These are phyloP conservation scores for Chrysanthemum lavandulifolium DNA, from an alignment of 129 eudicot species.

Conservation along the genomic window DNA sequence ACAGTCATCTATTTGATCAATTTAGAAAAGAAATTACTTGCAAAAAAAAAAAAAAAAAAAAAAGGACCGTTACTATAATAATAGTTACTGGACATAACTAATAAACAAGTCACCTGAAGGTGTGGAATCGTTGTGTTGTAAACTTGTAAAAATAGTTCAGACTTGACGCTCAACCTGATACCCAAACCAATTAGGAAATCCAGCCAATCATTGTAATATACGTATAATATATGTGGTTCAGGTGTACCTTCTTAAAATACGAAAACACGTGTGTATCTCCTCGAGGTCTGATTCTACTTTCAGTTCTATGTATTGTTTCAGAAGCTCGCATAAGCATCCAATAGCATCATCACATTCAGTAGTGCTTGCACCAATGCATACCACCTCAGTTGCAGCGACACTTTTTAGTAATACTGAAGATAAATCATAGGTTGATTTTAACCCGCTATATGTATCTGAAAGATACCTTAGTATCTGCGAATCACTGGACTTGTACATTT, in stretches of 20 bases:
- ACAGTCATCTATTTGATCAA: constrained; percentile 47
- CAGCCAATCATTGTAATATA: background rate
- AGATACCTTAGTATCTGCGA: constrained; percentile 39
- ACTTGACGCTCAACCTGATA: constrained; percentile 65
- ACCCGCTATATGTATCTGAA: constrained; percentile 43
- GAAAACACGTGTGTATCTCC: constrained; percentile 65
- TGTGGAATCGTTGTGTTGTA: constrained; percentile 53
- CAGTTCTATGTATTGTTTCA: constrained; percentile 63
- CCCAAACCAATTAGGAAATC: background rate
- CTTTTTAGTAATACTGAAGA: constrained; percentile 57
- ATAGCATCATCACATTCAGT: constrained; percentile 41
- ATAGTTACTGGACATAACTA: background rate
- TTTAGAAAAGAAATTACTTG: background rate
- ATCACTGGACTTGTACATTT: constrained; percentile 47
- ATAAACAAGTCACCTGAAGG: constrained; percentile 57
- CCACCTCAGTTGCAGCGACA: constrained; percentile 32
- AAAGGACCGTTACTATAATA: background rate
- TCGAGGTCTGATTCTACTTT: constrained; percentile 75
- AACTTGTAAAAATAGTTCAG: constrained; percentile 47
- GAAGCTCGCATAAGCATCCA: constrained; percentile 55
- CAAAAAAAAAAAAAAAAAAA: background rate
- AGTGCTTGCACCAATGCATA: constrained; percentile 21
- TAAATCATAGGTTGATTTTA: constrained; percentile 40
- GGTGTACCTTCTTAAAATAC: constrained; percentile 70
- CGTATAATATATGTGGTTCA: background rate